These are phyloP conservation scores for Fusarium musae DNA, from an alignment of 2,329 filamentous ascomycete species.

Conservation along the genomic window DNA sequence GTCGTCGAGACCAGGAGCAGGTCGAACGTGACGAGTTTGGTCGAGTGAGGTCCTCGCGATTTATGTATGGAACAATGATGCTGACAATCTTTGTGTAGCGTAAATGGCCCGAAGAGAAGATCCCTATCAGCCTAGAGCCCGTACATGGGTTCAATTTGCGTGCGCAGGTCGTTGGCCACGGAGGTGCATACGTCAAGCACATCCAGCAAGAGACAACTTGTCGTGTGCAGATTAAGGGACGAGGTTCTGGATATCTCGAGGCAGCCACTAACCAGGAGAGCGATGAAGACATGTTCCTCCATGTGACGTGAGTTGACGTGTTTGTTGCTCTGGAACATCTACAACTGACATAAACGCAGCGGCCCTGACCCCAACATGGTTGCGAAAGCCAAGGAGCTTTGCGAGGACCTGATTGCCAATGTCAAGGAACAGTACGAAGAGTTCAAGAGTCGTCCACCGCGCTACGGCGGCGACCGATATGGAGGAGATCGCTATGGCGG, in stretches of 20 bases:
- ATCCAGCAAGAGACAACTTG: slow-evolving; percentile 96
- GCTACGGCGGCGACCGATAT: slow-evolving; percentile 57
- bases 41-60: slow-evolving; percentile 69
- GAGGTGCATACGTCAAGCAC: slow-evolving; percentile 96
- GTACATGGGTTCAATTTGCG: slow-evolving; percentile 95
- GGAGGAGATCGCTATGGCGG: slow-evolving; percentile 59
- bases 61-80: slow-evolving; percentile 3
- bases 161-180: slow-evolving; percentile 94
- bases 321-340: no score
- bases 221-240: slow-evolving; percentile 97
- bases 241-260: slow-evolving; percentile 94
- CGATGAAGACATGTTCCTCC: slow-evolving; percentile 95
- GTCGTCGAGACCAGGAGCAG: slow-evolving; percentile 81
- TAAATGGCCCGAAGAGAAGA: slow-evolving; percentile 98
- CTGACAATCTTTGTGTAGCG: slow-evolving; percentile 66
- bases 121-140: slow-evolving; percentile 89
- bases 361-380: slow-evolving; percentile 91
- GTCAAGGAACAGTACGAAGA: slow-evolving; percentile 91
- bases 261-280: slow-evolving; percentile 88
- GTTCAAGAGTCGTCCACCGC: slow-evolving; percentile 85
- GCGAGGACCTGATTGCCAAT: slow-evolving; percentile 85
- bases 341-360: slow-evolving; percentile 60
- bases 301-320: slow-evolving; percentile 78
- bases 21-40: slow-evolving; percentile 93
- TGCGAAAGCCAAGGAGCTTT: slow-evolving; percentile 85